phyloP scores from a whole-genome alignment of 2,329 filamentous ascomycete species.

The Venturia carpophila region DNA sequence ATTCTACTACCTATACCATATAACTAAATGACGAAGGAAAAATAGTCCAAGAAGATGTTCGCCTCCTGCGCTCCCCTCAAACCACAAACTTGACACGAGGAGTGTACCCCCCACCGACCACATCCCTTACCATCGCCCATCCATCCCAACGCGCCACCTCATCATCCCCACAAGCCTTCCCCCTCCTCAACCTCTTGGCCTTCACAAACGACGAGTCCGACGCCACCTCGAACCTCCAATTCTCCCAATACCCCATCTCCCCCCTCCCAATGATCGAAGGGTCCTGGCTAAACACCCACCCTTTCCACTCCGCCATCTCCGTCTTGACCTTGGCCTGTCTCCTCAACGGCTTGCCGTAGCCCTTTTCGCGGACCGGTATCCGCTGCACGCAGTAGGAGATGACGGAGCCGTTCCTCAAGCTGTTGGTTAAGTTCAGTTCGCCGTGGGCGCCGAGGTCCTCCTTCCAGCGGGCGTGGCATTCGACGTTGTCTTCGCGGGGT shows the following conservation, averaged over 20 bases:
- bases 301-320: neutral
- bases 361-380: neutral
- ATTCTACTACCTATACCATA: too few species aligned
- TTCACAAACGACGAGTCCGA: neutral
- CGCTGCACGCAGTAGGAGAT: neutral
- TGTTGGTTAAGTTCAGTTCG: neutral
- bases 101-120: neutral
- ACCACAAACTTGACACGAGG: too few species aligned
- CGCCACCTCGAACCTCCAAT: neutral
- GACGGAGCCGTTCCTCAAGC: neutral
- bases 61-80: too few species aligned
- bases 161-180: neutral
- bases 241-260: neutral
- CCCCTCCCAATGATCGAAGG: neutral
- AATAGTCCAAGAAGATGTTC: too few species aligned
- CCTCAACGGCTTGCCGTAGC: neutral
- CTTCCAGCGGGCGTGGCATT: neutral
- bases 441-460: neutral
- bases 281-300: neutral
- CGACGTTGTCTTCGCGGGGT: neutral
- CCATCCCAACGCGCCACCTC: neutral
- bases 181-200: neutral
- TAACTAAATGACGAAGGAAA: too few species aligned
- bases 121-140: neutral
- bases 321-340: neutral